phyloP scores from a whole-genome alignment of 768 basidiomycete species.

The Lentinula lateritia region DNA sequence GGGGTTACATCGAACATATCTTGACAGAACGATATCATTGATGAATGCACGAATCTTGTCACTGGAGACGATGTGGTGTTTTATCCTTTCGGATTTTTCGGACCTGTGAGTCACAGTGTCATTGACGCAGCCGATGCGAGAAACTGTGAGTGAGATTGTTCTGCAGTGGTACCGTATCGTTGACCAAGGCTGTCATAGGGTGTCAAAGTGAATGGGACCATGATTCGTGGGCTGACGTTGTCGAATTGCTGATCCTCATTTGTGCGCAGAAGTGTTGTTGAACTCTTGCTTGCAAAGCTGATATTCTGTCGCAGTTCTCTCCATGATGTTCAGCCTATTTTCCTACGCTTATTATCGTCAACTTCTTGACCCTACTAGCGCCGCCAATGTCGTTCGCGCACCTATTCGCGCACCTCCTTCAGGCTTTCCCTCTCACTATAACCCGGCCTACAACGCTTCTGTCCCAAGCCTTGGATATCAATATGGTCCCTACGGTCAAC shows the following conservation, averaged over 20 bases:
- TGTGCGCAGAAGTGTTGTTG: constrained; percentile 34
- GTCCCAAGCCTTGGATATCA: constrained; percentile 23
- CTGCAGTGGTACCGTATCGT: background rate
- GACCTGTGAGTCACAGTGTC: constrained; percentile 27
- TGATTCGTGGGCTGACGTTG: constrained; percentile 64
- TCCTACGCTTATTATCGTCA: constrained; percentile 75
- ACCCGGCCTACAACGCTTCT: constrained; percentile 47
- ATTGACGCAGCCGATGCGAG: constrained; percentile 34
- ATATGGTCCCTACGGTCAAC: constrained; percentile 19
- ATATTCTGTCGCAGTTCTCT: constrained; percentile 36
- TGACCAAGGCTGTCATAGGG: constrained; percentile 33
- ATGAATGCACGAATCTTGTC: constrained; percentile 42
- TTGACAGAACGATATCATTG: constrained; percentile 50
- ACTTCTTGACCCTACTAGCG: constrained; percentile 59
- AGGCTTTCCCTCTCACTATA: constrained; percentile 48
- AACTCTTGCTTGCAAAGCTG: too few relatives aligned
- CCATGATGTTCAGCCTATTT: constrained; percentile 56
- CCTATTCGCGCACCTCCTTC: constrained; percentile 33
- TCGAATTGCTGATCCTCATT: constrained; percentile 53
- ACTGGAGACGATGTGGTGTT: constrained; percentile 22
- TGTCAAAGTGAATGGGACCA: constrained; percentile 57
- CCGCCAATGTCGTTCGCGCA: constrained; percentile 44
- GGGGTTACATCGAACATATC: background rate
- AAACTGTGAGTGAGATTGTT: constrained; percentile 32
- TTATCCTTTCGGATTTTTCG: constrained; percentile 51